Evolutionary conservation across 768 basidiomycete genomes (phyloP).

Genomic region (Suillus americanus): DNA sequence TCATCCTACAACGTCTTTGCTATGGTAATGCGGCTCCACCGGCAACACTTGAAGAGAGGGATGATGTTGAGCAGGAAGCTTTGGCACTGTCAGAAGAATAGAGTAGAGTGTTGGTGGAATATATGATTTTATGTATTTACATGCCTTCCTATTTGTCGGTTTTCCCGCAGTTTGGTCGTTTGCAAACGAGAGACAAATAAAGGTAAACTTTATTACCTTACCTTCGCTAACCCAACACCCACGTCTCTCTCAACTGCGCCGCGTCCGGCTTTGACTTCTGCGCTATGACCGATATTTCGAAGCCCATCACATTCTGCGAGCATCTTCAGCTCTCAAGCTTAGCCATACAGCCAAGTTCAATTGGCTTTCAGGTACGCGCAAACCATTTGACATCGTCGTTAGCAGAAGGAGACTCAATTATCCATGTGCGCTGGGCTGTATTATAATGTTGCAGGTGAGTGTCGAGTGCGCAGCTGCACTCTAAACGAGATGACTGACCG

Average conservation of each 20-base stretch:
- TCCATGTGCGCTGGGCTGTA: conserved; percentile 28
- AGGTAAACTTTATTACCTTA: conserved; percentile 26
- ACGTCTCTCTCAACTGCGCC: conserved; percentile 19
- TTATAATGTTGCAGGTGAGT: conserved; percentile 20
- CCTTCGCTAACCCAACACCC: conserved; percentile 22
- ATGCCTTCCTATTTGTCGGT: conserved; percentile 2
- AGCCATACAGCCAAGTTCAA: conserved; percentile 94
- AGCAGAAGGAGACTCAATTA: neutral
- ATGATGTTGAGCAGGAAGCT: conserved; percentile 67
- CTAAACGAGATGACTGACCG: neutral
- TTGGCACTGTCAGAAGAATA: conserved; percentile 65
- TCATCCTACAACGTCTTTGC: conserved; percentile 68
- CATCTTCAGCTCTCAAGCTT: conserved; percentile 93
- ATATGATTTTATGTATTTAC: conserved; percentile 3
- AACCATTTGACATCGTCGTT: conserved; percentile 20
- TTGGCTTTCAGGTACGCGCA: conserved; percentile 87
- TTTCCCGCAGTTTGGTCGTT: conserved; percentile 4
- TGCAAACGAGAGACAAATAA: conserved; percentile 30
- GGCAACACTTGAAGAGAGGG: conserved; percentile 46
- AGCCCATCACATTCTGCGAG: conserved; percentile 88
- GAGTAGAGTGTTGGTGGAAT: conserved; percentile 10
- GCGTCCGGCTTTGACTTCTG: conserved; percentile 15
- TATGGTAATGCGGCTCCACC: conserved; percentile 74
- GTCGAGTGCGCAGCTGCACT: neutral
- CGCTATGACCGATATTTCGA: conserved; percentile 36